Evolutionary conservation across 805 yeast genomes (phyloP).

Genomic region (Metschnikowia similis): DNA sequence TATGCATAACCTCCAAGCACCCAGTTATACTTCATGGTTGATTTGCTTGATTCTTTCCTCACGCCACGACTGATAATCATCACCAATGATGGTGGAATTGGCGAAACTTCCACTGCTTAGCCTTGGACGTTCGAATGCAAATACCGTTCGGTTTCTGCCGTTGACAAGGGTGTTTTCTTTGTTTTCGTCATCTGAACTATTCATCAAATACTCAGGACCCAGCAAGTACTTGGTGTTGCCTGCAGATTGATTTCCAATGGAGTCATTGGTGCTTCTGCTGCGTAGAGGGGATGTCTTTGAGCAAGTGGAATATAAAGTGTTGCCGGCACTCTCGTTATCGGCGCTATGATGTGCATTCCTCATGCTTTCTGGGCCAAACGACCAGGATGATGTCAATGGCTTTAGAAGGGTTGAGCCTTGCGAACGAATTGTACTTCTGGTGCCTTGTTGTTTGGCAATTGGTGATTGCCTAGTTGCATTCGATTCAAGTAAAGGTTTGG

Average conservation of each 20-base stretch:
- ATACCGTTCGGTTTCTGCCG: slow-evolving; percentile 6
- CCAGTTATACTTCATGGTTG: slow-evolving; percentile 2
- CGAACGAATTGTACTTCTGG: not conserved
- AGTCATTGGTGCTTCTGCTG: not conserved
- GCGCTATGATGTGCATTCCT: not conserved
- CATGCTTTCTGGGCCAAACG: not conserved
- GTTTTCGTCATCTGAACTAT: slow-evolving; percentile 5
- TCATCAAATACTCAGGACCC: not conserved
- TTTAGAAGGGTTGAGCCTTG: slow-evolving; percentile 1
- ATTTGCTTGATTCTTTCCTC: slow-evolving; percentile 29
- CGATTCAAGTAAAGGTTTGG: not conserved
- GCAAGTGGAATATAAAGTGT: slow-evolving; percentile 16
- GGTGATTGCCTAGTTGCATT: not conserved
- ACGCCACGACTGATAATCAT: slow-evolving; percentile 39
- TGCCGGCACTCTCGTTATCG: slow-evolving; percentile 6
- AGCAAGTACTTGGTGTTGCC: not conserved
- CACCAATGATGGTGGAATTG: slow-evolving; percentile 37
- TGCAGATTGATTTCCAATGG: not conserved
- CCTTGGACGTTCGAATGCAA: not conserved
- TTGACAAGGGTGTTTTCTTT: slow-evolving; percentile 13
- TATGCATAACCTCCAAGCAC: not conserved
- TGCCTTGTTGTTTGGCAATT: not conserved
- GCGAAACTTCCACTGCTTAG: slow-evolving; percentile 26
- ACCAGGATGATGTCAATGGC: slow-evolving; percentile 9
- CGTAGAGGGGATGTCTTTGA: slow-evolving; percentile 15